Evolutionary conservation across 257 asterid genomes (phyloP).

Genomic region (Ocimum tenuiflorum): DNA sequence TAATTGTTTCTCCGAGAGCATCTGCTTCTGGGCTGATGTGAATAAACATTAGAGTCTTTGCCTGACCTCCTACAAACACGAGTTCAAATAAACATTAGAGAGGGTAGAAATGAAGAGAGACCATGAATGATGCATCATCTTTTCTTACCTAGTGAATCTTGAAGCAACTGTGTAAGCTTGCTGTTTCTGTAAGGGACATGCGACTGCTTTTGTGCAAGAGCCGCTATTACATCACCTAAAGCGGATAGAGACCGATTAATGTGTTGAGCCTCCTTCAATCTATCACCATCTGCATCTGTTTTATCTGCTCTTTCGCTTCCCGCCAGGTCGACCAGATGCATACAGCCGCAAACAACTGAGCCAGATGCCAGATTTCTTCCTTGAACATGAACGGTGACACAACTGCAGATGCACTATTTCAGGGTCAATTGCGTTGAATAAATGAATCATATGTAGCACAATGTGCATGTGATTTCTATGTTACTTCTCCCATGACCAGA

Average conservation of each 20-base stretch:
- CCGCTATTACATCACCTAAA: slow-evolving; percentile 76
- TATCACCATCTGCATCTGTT: slow-evolving; percentile 65
- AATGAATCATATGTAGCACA: not conserved
- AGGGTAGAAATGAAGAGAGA: not conserved
- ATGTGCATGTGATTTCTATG: not conserved
- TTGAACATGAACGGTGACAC: slow-evolving; percentile 78
- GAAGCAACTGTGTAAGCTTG: slow-evolving; percentile 87
- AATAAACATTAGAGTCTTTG: slow-evolving; percentile 78
- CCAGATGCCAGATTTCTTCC: slow-evolving; percentile 74
- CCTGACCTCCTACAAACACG: slow-evolving; percentile 62
- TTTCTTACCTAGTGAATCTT: slow-evolving; percentile 82
- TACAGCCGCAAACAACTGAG: slow-evolving; percentile 50
- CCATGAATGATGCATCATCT: slow-evolving; percentile 14
- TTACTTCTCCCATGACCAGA: not conserved
- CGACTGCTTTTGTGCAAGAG: slow-evolving; percentile 68
- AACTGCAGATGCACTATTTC: slow-evolving; percentile 40
- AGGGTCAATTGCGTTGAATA: not conserved
- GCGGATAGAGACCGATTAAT: slow-evolving; percentile 78
- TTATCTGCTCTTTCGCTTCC: slow-evolving; percentile 83
- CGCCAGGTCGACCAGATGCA: slow-evolving; percentile 90
- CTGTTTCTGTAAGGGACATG: slow-evolving; percentile 84
- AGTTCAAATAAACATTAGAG: slow-evolving; percentile 5
- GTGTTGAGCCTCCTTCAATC: slow-evolving; percentile 69
- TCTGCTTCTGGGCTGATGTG: slow-evolving; percentile 78
- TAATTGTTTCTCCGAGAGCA: slow-evolving; percentile 67